Conservation (phyloP, 73 alveolate genomes). For the Tetrahymena elliotti region DNA sequence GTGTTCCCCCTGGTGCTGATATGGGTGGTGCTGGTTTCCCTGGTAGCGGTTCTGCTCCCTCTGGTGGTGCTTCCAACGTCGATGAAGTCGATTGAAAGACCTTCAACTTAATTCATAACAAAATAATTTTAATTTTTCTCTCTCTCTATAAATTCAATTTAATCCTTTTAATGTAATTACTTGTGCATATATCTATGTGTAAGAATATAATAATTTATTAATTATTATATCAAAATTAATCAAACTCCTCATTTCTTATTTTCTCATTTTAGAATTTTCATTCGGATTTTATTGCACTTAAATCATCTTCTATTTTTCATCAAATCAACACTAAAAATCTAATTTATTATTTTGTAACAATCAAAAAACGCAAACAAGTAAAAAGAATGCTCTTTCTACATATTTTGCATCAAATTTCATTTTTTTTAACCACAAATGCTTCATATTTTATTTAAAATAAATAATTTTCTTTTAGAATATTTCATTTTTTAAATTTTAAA, state of each 20-base stretch:
- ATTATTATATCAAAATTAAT: neutral
- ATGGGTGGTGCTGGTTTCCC: constrained; percentile 59
- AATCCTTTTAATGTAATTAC: neutral
- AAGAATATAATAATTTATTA: neutral
- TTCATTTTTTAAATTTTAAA: too few species aligned
- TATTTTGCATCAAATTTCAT: too few species aligned
- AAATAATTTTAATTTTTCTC: neutral
- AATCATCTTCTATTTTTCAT: neutral
- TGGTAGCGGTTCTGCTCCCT: constrained; percentile 39
- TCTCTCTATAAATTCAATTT: neutral
- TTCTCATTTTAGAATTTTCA: neutral
- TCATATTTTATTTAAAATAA: too few species aligned
- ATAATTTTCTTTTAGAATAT: too few species aligned
- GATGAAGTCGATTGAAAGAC: constrained; percentile 40
- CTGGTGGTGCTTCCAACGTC: constrained; percentile 22
- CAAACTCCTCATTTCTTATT: neutral
- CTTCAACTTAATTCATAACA: neutral
- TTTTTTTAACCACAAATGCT: too few species aligned
- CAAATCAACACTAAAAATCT: neutral
- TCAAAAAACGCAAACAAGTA: neutral
- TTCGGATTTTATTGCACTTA: neutral
- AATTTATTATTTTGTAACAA: neutral
- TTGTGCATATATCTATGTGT: neutral
- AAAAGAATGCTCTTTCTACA: neutral
- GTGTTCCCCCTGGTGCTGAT: constrained; percentile 66